These are phyloP conservation scores for Singerocomus inundabilis DNA, from an alignment of 1,284 basidiomycete species.

Conservation along the genomic window DNA sequence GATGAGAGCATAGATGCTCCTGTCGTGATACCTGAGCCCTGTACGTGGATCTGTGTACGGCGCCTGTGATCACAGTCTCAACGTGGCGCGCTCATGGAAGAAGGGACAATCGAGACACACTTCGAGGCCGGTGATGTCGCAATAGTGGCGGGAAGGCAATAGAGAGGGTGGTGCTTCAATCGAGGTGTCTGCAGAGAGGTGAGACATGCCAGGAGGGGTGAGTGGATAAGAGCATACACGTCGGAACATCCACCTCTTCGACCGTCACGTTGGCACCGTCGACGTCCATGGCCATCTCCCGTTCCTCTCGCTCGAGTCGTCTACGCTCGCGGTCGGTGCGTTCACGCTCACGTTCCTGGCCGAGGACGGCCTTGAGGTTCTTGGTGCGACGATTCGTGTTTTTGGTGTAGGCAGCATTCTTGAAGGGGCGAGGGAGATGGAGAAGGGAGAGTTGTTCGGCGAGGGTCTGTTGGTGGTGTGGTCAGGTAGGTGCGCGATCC, in stretches of 20 bases:
- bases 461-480: constrained; percentile 46
- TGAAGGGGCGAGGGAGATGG: constrained; percentile 68
- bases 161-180: constrained; percentile 86
- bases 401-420: constrained; percentile 67
- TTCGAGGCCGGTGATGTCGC: constrained; percentile 86
- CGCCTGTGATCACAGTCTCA: constrained; percentile 46
- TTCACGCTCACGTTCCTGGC: constrained; percentile 73
- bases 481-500: not conserved
- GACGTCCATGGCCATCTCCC: constrained; percentile 38
- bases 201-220: not conserved
- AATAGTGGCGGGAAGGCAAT: constrained; percentile 75
- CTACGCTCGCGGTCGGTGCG: constrained; percentile 59
- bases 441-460: constrained; percentile 72
- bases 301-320: constrained; percentile 45
- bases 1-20: constrained; percentile 81
- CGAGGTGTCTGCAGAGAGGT: constrained; percentile 55
- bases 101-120: constrained; percentile 36
- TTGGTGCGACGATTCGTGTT: constrained; percentile 68
- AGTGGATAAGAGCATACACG: constrained; percentile 50
- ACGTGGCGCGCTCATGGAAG: not conserved
- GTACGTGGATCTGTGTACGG: constrained; percentile 86
- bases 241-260: constrained; percentile 55
- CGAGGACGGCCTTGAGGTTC: constrained; percentile 72
- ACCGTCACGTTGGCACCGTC: constrained; percentile 28
- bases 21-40: constrained; percentile 80